Conservation (phyloP, 768 basidiomycete genomes). For the Lactarius tabidus region DNA sequence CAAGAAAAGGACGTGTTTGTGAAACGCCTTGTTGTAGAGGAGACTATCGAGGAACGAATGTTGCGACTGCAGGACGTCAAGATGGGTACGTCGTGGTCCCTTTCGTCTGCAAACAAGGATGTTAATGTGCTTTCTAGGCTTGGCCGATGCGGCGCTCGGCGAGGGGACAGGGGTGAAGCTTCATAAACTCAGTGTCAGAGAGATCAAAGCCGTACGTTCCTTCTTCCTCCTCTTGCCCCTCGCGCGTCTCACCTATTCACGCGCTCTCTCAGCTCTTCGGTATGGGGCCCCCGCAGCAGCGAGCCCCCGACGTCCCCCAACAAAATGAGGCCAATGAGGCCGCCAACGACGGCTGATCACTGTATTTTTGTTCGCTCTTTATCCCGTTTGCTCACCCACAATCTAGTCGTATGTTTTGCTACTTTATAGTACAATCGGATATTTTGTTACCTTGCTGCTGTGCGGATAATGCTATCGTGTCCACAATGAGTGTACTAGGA, state of each 20-base stretch:
- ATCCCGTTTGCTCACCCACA: not conserved
- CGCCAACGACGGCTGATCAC: not conserved
- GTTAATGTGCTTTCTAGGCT: conserved; percentile 35
- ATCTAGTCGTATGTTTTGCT: not conserved
- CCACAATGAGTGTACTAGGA: too few species aligned
- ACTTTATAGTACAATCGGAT: conserved; percentile 1
- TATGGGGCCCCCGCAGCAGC: conserved; percentile 24
- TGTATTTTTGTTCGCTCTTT: too few species aligned
- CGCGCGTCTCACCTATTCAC: not conserved
- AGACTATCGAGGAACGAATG: conserved; percentile 78
- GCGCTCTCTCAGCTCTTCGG: conserved; percentile 30
- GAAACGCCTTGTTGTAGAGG: conserved; percentile 59
- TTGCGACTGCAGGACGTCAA: conserved; percentile 66
- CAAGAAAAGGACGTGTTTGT: conserved; percentile 67
- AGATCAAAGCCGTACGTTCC: conserved; percentile 54
- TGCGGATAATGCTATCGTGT: not conserved
- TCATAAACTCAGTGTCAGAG: conserved; percentile 63
- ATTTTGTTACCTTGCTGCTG: not conserved
- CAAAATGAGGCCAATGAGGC: not conserved
- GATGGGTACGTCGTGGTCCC: conserved; percentile 37
- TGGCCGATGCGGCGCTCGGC: conserved; percentile 66
- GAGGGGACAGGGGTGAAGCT: conserved; percentile 61
- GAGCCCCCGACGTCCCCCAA: not conserved
- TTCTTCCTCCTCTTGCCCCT: not conserved
- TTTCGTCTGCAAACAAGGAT: not conserved